These are phyloP conservation scores for Termitomyces sp. DNA, from an alignment of 768 basidiomycete species.

Conservation along the genomic window DNA sequence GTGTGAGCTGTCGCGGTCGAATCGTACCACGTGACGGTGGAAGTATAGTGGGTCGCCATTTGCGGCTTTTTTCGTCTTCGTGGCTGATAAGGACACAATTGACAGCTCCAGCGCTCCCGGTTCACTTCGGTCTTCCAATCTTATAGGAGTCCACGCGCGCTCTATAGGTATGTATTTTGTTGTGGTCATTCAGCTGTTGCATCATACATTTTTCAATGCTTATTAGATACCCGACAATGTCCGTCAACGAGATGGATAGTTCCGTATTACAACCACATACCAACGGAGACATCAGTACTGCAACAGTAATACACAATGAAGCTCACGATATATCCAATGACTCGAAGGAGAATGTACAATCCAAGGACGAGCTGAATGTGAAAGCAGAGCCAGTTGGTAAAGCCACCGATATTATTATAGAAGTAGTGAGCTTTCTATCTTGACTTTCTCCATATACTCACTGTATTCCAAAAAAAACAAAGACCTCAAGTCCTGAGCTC, in stretches of 20 bases:
- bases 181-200: not conserved
- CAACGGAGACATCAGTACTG: constrained; percentile 3
- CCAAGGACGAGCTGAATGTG: constrained; percentile 3
- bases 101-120: constrained; percentile 3
- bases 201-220: constrained; percentile 5
- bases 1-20: constrained; percentile 14
- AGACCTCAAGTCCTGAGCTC: not conserved
- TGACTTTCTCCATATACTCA: not conserved
- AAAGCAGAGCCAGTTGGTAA: constrained; percentile 2
- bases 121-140: not conserved
- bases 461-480: not conserved
- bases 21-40: constrained; percentile 9
- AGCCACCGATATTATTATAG: not conserved
- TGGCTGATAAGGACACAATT: constrained; percentile 7
- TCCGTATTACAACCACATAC: constrained; percentile 7
- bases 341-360: constrained; percentile 6
- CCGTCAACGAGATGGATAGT: constrained; percentile 12
- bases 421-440: constrained; percentile 4
- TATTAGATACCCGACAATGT: constrained; percentile 16
- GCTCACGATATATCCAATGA: constrained; percentile 4
- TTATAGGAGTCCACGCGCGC: not conserved
- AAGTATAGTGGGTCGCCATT: not conserved
- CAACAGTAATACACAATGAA: not conserved
- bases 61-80: constrained; percentile 8
- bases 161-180: constrained; percentile 10